These are phyloP conservation scores for Trichoderma sp. DNA, from an alignment of 2,329 filamentous ascomycete species.

Conservation along the genomic window DNA sequence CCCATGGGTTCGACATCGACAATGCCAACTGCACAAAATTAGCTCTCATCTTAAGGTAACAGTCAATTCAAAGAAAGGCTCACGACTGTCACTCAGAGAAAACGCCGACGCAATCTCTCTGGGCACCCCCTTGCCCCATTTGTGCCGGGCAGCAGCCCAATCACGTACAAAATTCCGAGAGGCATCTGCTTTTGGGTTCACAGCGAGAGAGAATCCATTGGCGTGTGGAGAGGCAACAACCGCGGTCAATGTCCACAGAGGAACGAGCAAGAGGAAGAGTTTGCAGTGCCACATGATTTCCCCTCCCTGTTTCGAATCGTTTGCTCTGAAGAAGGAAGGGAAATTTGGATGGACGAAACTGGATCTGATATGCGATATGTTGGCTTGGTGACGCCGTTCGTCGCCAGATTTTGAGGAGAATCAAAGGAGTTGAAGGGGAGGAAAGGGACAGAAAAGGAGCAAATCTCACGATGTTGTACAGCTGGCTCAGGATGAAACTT, in stretches of 20 bases:
- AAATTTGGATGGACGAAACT: neutral
- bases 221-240: neutral
- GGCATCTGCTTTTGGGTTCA: conserved; percentile 23
- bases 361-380: neutral
- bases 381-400: neutral
- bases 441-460: neutral
- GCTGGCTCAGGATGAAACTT: neutral
- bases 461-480: neutral
- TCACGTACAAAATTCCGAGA: conserved; percentile 34
- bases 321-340: neutral
- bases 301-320: neutral
- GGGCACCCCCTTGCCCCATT: conserved; percentile 33
- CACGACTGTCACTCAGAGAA: conserved; percentile 32
- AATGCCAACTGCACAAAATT: conserved; percentile 20
- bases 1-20: conserved; percentile 38
- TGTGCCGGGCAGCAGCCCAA: conserved; percentile 33
- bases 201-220: conserved; percentile 32
- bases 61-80: neutral
- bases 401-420: neutral
- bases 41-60: neutral
- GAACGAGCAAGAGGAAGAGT: neutral
- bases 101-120: conserved; percentile 25
- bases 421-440: neutral
- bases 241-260: neutral
- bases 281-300: conserved; percentile 2